Conservation (phyloP, 2,329 filamentous ascomycete species). For the Pseudocercospora cruenta region DNA sequence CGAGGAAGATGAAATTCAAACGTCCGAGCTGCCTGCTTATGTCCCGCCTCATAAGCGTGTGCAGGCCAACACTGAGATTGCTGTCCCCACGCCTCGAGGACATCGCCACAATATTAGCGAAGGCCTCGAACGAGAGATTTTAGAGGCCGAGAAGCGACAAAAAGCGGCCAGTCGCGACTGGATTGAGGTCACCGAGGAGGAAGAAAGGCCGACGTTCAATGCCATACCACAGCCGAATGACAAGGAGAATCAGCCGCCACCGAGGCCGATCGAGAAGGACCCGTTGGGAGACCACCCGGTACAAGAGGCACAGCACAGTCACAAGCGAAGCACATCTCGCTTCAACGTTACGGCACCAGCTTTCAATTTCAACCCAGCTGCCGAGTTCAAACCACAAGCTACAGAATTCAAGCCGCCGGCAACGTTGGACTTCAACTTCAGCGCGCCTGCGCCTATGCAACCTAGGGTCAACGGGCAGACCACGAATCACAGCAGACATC, state of each 20-base stretch:
- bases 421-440: conserved; percentile 23
- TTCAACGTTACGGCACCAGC: conserved; percentile 89
- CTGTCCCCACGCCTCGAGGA: conserved; percentile 63
- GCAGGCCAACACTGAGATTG: conserved; percentile 52
- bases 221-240: not conserved
- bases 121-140: conserved; percentile 80
- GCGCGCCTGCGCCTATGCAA: conserved; percentile 27
- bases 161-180: conserved; percentile 26
- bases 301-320: conserved; percentile 72
- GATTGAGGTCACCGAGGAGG: conserved; percentile 31
- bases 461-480: conserved; percentile 12
- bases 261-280: conserved; percentile 27
- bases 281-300: conserved; percentile 43
- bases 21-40: conserved; percentile 31
- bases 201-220: conserved; percentile 16
- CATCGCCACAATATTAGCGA: conserved; percentile 74
- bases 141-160: conserved; percentile 79
- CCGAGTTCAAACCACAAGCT: conserved; percentile 50
- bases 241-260: conserved; percentile 18
- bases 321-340: conserved; percentile 49
- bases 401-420: conserved; percentile 22
- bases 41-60: conserved; percentile 39
- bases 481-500: conserved; percentile 30
- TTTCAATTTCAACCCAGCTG: conserved; percentile 74
- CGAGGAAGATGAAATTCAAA: conserved; percentile 57